phyloP scores from a whole-genome alignment of 1,139 yeast species.

The Candida gigantensis region DNA sequence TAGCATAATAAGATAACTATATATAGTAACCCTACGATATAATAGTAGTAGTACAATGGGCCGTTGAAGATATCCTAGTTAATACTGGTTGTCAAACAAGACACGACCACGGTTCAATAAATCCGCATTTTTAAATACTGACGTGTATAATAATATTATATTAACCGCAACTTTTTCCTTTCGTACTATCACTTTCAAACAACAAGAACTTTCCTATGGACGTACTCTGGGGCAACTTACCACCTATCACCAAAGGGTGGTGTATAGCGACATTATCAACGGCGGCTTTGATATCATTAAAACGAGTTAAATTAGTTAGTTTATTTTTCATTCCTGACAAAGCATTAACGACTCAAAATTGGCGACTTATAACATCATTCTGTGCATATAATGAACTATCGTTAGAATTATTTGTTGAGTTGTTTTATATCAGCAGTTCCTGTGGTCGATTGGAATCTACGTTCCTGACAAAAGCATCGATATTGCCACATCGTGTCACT shows the following conservation, averaged over 20 bases:
- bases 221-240: slow-evolving; percentile 19
- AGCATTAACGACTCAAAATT: slow-evolving; percentile 31
- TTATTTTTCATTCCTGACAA: slow-evolving; percentile 26
- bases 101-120: no score
- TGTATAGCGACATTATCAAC: slow-evolving; percentile 21
- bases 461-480: slow-evolving; percentile 16
- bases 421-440: slow-evolving; percentile 21
- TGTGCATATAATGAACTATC: slow-evolving; percentile 32
- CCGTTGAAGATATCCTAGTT: no score
- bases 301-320: slow-evolving; percentile 16
- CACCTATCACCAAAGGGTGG: slow-evolving; percentile 40
- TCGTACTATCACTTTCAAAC: no score
- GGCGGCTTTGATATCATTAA: slow-evolving; percentile 20
- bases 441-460: slow-evolving; percentile 23
- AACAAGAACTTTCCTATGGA: slow-evolving; percentile 15
- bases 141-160: no score
- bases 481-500: slow-evolving; percentile 21
- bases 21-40: no score
- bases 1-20: no score
- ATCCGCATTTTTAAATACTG: no score
- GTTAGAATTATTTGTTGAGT: slow-evolving; percentile 20
- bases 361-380: slow-evolving; percentile 41
- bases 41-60: no score
- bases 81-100: no score
- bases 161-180: no score